Evolutionary conservation across 345 rosid genomes (phyloP).

Genomic region (Passiflora organensis): DNA sequence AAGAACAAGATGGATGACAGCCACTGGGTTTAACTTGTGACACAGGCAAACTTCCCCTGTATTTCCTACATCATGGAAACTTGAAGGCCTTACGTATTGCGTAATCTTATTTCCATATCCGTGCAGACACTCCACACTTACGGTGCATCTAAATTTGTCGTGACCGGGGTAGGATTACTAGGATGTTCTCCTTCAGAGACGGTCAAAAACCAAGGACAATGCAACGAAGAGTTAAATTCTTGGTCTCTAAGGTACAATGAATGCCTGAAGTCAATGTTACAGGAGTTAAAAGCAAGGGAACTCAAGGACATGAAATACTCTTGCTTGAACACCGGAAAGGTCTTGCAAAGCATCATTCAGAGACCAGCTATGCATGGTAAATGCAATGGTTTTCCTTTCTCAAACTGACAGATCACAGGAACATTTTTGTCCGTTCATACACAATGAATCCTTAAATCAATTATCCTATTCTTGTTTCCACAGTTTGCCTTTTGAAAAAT

Average conservation of each 20-base stretch:
- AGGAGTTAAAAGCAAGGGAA: constrained; percentile 28
- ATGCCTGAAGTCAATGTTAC: constrained; percentile 34
- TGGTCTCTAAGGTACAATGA: constrained; percentile 42
- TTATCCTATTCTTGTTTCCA: too few relatives aligned
- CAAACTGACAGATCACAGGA: too few relatives aligned
- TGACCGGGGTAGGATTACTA: constrained; percentile 38
- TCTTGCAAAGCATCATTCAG: constrained; percentile 35
- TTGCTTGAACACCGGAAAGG: constrained; percentile 42
- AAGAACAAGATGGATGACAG: too few relatives aligned
- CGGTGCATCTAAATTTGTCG: constrained; percentile 53
- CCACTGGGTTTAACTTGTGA: too few relatives aligned
- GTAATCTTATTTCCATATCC: too few relatives aligned
- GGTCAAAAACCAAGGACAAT: constrained; percentile 32
- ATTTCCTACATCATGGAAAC: too few relatives aligned
- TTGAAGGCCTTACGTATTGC: too few relatives aligned
- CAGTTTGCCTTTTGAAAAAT: neutral
- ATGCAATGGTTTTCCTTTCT: neutral
- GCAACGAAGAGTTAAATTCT: constrained; percentile 38
- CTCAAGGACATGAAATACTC: constrained; percentile 41
- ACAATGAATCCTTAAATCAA: too few relatives aligned
- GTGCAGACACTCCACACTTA: constrained; percentile 38
- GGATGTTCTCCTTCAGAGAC: constrained; percentile 60
- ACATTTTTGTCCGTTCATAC: too few relatives aligned
- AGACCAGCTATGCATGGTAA: constrained; percentile 49
- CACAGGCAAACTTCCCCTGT: too few relatives aligned